Percentiles rank a stretch among this genome's conserved stretches.
These are phyloP conservation scores for Arthrobotrys sphaeroides DNA, from an alignment of 2,329 filamentous ascomycete genomes.

Conservation along the genomic window DNA sequence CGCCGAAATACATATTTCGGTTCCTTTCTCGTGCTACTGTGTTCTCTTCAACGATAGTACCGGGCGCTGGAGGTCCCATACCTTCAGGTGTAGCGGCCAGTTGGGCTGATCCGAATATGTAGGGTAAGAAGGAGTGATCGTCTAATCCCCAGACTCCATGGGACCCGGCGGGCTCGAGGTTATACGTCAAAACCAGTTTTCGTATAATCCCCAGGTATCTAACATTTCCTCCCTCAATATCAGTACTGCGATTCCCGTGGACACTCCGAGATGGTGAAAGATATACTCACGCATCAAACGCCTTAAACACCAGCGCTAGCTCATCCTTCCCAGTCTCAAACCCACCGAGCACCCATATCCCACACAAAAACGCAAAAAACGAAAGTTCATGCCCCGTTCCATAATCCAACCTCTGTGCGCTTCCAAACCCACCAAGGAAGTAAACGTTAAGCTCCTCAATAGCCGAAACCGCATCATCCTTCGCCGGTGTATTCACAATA, in stretches of 20 bases:
- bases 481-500: slow-evolving; percentile 59
- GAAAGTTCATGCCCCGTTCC: slow-evolving; percentile 95
- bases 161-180: slow-evolving; percentile 90
- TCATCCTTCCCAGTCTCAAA: slow-evolving; percentile 69
- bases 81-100: slow-evolving; percentile 68
- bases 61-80: slow-evolving; percentile 73
- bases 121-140: slow-evolving; percentile 92
- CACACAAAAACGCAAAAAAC: slow-evolving; percentile 89
- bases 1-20: slow-evolving; percentile 89
- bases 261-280: not conserved
- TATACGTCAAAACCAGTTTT: slow-evolving; percentile 86
- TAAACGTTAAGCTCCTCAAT: slow-evolving; percentile 79
- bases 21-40: slow-evolving; percentile 73
- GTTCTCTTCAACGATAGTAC: slow-evolving; percentile 72
- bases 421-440: slow-evolving; percentile 86
- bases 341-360: slow-evolving; percentile 87
- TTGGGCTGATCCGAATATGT: slow-evolving; percentile 94
- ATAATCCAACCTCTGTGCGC: slow-evolving; percentile 87
- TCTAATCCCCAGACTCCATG: slow-evolving; percentile 99
- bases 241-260: not conserved
- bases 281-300: slow-evolving; percentile 75
- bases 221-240: not conserved
- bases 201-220: slow-evolving; percentile 84
- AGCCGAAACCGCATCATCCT: slow-evolving; percentile 62
- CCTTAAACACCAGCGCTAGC: slow-evolving; percentile 55